Evolutionary conservation across 352 stramenopile genomes (phyloP).

Genomic region (Phytophthora sansomeana): DNA sequence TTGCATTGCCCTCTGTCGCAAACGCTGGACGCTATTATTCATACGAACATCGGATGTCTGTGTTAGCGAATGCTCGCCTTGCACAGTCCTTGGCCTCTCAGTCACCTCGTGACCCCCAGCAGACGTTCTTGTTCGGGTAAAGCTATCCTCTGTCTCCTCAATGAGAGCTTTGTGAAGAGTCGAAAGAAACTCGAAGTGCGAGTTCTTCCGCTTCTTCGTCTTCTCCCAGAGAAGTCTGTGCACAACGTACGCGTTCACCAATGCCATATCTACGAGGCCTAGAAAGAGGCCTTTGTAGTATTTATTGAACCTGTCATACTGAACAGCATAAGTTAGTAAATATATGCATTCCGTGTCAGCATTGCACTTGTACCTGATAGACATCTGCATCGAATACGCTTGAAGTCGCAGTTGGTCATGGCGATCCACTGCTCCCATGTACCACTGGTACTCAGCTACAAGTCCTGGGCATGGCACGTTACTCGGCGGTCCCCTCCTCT

Average conservation of each 20-base stretch:
- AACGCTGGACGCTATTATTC: neutral
- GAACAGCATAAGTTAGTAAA: neutral
- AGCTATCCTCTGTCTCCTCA: neutral
- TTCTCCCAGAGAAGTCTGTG: conserved; percentile 1
- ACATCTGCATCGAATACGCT: conserved; percentile 27
- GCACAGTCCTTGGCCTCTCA: neutral
- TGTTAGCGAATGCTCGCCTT: neutral
- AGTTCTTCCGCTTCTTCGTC: conserved; percentile 6
- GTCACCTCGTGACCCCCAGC: neutral
- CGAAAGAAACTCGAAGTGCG: conserved; percentile 3
- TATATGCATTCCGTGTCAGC: conserved; percentile 1
- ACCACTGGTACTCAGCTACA: conserved; percentile 4
- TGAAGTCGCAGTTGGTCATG: conserved; percentile 35
- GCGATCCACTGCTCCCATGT: conserved; percentile 25
- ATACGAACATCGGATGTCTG: neutral
- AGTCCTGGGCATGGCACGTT: neutral
- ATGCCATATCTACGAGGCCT: conserved; percentile 29
- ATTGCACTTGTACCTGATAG: conserved; percentile 5
- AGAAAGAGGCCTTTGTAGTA: conserved; percentile 38
- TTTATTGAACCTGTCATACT: neutral
- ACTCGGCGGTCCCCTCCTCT: neutral
- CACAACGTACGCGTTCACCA: conserved; percentile 21
- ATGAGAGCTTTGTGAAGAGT: conserved; percentile 2
- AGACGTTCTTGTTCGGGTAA: neutral
- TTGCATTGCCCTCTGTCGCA: conserved; percentile 11